These are phyloP conservation scores for Coriaria nepalensis DNA, from an alignment of 306 rosid species.

Conservation along the genomic window DNA sequence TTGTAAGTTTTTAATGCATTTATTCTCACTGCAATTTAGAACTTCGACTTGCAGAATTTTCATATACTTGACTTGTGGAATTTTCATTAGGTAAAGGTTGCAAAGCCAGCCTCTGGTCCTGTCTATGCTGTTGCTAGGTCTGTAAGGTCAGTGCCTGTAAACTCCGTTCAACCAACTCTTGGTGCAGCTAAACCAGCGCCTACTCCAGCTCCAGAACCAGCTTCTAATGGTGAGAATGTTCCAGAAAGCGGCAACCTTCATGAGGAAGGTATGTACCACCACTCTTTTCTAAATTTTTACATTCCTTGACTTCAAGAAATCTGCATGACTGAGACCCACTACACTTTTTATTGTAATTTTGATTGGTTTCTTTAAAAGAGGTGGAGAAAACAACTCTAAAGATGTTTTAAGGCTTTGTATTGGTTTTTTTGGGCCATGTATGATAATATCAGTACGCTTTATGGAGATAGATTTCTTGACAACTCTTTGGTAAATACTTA, in stretches of 20 bases:
- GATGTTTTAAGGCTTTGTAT: too few relatives aligned
- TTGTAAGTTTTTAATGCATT: constrained; percentile 45
- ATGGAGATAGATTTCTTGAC: constrained; percentile 4
- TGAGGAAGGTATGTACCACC: constrained; percentile 55
- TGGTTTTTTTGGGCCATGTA: too few relatives aligned
- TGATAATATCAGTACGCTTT: background rate
- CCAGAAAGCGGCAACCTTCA: constrained; percentile 52
- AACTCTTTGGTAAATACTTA: too few relatives aligned
- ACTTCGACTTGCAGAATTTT: background rate
- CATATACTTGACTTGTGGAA: constrained; percentile 17
- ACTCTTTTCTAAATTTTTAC: constrained; percentile 12
- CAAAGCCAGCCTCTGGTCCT: constrained; percentile 37
- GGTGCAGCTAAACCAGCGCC: constrained; percentile 38
- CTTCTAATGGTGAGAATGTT: constrained; percentile 43
- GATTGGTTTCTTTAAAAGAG: too few relatives aligned
- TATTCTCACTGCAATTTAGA: constrained; percentile 4
- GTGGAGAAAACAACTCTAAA: too few relatives aligned
- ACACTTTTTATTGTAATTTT: too few relatives aligned
- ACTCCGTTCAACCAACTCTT: constrained; percentile 33
- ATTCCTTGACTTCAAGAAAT: too few relatives aligned
- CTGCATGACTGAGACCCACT: too few relatives aligned
- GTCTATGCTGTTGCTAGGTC: constrained; percentile 36
- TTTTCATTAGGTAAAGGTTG: constrained; percentile 44
- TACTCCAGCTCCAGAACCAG: constrained; percentile 29
- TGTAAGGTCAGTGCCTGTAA: constrained; percentile 37